These are phyloP conservation scores for Naegleria gruberi DNA, from an alignment of 208 protist species.

Conservation along the genomic window DNA sequence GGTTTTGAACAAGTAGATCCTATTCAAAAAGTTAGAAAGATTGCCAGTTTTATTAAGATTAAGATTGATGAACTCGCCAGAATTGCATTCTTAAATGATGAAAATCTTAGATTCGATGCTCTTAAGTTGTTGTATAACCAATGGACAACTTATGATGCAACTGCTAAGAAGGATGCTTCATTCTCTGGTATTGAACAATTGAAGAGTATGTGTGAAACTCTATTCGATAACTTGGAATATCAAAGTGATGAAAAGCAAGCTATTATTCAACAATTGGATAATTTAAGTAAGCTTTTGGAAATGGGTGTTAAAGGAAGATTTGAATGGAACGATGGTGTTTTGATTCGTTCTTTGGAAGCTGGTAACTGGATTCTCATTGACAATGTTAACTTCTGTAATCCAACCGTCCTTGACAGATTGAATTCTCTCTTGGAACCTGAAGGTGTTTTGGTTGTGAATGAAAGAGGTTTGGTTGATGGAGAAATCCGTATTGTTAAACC, in stretches of 20 bases:
- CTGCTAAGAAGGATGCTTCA: neutral
- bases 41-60: constrained; percentile 1
- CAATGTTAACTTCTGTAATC: constrained; percentile 98
- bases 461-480: constrained; percentile 85
- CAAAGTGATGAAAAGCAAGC: neutral
- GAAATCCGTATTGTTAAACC: constrained; percentile 78
- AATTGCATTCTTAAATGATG: neutral
- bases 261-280: neutral
- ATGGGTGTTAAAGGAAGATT: constrained; percentile 82
- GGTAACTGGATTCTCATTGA: constrained; percentile 98
- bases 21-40: constrained; percentile 25
- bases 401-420: constrained; percentile 97
- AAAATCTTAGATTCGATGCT: neutral
- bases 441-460: constrained; percentile 80
- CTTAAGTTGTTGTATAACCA: neutral
- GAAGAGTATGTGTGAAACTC: neutral
- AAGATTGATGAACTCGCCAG: constrained; percentile 1
- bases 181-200: neutral
- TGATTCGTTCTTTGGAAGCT: constrained; percentile 83
- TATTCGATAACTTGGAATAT: neutral
- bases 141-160: neutral
- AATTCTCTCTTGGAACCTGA: constrained; percentile 98
- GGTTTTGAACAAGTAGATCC: constrained; percentile 97
- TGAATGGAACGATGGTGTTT: constrained; percentile 97
- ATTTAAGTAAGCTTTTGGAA: neutral